Base-by-base conservation (phyloP, 192 early-diverging fungal species). In the Helicostylum pulchrum region DNA sequence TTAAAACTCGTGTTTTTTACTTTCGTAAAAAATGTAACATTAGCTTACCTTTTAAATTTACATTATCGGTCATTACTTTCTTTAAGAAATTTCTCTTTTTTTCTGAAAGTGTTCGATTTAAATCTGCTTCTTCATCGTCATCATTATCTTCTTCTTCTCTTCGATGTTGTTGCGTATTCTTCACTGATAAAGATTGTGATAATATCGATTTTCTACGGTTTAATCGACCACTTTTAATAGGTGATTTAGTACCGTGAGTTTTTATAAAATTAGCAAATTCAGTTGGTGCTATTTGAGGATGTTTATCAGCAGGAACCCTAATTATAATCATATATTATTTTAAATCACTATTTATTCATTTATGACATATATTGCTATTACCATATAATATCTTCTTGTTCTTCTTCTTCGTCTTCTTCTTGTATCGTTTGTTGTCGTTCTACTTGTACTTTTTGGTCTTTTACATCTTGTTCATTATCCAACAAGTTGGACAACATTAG, bases 221-320 rank as follows among this genome's bases (percentile, higher is more conserved):
- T 36, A 64, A 17, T 14, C 39, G 21, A 15, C 17, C 34, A 17
- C 50, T 7, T 52, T 34, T 31, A 45, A 36, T 34, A 19, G 51
- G 19, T 43, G 51, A 30, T 26, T 52, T 26, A 12, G 62, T 64
- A 2, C 48, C 48, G 21, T 64, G 62, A 17, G 39, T 30, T 30
- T 64, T 34, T 17, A 64, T 43, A 30, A 50, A 64, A 21, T 64
- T 52, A 30, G 36, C 51, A 26, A 64, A 64, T 53, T 64, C 62
- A 19, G n/a, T 53, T 19, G 62, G 62, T 44, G 62, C 62, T 15
- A 64, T 64, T 53, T 64, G 62, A 45, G 62, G 62, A 44, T 64
- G 62, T 31, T 64, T 64, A 45, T 64, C 39, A 44, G 62, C 62
- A 17, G 62, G 62, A 9, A 64, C 50, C 62, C 62, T 64, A 39